Evolutionary conservation across 106 monocot species (phyloP).

Genomic region (Allium fistulosum): DNA sequence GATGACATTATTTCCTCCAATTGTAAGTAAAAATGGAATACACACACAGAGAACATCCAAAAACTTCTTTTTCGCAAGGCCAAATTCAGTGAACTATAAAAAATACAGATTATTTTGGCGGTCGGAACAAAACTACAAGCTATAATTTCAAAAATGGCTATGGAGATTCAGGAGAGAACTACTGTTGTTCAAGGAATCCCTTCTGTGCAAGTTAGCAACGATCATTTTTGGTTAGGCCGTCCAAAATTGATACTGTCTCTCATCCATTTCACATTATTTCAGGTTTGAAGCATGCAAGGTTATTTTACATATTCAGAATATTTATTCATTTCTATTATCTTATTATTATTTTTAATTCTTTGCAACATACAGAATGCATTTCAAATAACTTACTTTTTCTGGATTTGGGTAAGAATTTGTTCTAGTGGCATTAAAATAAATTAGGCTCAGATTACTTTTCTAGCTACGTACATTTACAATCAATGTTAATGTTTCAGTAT

Average conservation of each 20-base stretch:
- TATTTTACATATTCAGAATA: neutral
- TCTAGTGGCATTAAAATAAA: neutral
- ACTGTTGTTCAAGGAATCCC: slow-evolving; percentile 82
- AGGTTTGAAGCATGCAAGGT: slow-evolving; percentile 20
- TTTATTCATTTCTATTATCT: neutral
- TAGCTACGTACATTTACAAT: neutral
- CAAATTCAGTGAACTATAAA: too few relatives aligned
- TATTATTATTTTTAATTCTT: neutral
- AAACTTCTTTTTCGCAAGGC: too few relatives aligned
- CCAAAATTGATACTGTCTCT: slow-evolving; percentile 67
- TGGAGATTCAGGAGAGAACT: slow-evolving; percentile 70
- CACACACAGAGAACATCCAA: neutral
- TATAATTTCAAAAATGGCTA: slow-evolving; percentile 80
- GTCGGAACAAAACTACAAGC: slow-evolving; percentile 94
- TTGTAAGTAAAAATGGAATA: slow-evolving; percentile 36
- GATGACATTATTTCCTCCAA: slow-evolving; percentile 59
- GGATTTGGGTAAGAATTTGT: slow-evolving; percentile 69
- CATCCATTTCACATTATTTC: slow-evolving; percentile 88
- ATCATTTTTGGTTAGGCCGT: slow-evolving; percentile 77
- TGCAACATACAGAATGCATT: slow-evolving; percentile 74
- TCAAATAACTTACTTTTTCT: slow-evolving; percentile 75
- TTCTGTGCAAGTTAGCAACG: slow-evolving; percentile 61
- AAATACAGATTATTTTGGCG: slow-evolving; percentile 55
- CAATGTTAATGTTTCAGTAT: slow-evolving; percentile 28
- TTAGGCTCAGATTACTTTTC: neutral